Evolutionary conservation across 257 asterid genomes (phyloP).

Genomic region (Nicotiana undulata): DNA sequence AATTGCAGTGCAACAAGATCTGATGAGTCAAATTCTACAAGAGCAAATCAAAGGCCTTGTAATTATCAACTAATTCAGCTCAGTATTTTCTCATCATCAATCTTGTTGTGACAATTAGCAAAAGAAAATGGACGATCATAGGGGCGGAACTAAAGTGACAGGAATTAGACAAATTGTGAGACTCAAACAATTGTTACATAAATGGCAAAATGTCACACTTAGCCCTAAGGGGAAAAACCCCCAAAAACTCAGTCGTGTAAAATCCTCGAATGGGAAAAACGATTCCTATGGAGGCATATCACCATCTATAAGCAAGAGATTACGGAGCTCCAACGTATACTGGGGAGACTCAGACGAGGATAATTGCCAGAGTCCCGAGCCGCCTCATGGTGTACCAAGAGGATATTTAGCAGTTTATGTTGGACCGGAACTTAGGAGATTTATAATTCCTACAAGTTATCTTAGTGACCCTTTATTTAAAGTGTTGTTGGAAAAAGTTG

Average conservation of each 20-base stretch:
- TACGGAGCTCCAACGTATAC: not conserved
- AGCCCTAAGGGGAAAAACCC: conserved; percentile 20
- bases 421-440: conserved; percentile 48
- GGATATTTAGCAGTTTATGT: conserved; percentile 40
- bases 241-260: not conserved
- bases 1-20: conserved; percentile 34
- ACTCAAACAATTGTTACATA: conserved; percentile 53
- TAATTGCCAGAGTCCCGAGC: conserved; percentile 28
- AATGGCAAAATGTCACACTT: conserved; percentile 57
- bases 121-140: conserved; percentile 39
- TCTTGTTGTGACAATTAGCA: not conserved
- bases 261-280: not conserved
- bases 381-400: conserved; percentile 28
- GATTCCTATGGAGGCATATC: conserved; percentile 19
- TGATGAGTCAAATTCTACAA: conserved; percentile 23
- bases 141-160: conserved; percentile 45
- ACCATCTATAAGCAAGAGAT: conserved; percentile 24
- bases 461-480: conserved; percentile 53
- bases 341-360: conserved; percentile 40
- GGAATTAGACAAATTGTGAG: conserved; percentile 71
- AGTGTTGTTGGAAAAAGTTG: conserved; percentile 52
- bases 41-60: conserved; percentile 11
- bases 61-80: not conserved
- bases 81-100: not conserved
- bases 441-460: conserved; percentile 54